phyloP scores from a whole-genome alignment of 306 rosid genomes.

The Hippophae gyantsensis region DNA sequence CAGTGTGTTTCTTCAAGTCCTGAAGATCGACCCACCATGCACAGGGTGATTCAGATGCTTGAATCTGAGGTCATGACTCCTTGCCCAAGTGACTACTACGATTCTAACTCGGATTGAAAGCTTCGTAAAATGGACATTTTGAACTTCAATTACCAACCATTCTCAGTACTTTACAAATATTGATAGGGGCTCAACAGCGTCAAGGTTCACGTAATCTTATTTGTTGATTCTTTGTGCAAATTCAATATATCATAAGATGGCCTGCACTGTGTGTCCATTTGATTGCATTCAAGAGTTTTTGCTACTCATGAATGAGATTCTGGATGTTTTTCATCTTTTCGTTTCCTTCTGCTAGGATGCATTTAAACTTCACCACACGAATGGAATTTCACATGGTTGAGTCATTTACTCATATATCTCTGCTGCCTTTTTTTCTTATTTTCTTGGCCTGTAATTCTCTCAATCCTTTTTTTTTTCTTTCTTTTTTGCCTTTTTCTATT shows the following conservation, averaged over 20 bases:
- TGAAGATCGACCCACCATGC: conserved; percentile 96
- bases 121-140: conserved; percentile 12
- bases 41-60: conserved; percentile 82
- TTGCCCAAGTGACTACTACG: conserved; percentile 93
- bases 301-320: conserved; percentile 8
- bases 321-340: conserved; percentile 9
- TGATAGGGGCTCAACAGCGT: conserved; percentile 18
- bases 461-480: conserved; percentile 33
- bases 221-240: conserved; percentile 36
- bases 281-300: conserved; percentile 5
- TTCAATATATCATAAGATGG: conserved; percentile 15
- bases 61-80: conserved; percentile 97
- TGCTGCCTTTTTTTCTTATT: not conserved
- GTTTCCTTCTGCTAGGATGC: conserved; percentile 22
- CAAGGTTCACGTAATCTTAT: conserved; percentile 17
- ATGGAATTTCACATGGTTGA: conserved; percentile 25
- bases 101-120: conserved; percentile 64
- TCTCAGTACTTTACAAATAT: conserved; percentile 14
- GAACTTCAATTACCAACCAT: conserved; percentile 15
- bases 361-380: conserved; percentile 19
- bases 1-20: conserved; percentile 87
- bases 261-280: conserved; percentile 24
- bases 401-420: not conserved
- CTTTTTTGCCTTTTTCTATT: conserved; percentile 29
- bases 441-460: not conserved